Base-by-base conservation (phyloP, 352 stramenopile species). In the Aphanomyces euteiches region DNA sequence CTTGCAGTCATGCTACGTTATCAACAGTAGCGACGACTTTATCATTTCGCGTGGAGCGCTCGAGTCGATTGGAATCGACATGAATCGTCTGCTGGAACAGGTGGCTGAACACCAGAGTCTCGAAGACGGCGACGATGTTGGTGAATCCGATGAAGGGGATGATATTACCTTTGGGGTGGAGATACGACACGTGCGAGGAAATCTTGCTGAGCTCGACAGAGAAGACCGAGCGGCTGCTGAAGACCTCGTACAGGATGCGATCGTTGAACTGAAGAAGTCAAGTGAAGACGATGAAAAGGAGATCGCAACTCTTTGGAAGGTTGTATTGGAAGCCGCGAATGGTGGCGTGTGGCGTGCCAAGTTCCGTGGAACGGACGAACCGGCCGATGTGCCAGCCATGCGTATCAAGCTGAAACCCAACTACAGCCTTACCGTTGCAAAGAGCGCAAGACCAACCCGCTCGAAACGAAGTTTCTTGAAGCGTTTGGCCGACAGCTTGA, bases 401-500 rank as follows among this genome's bases (percentile, higher is more conserved):
- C 10, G 17, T n/a, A 50, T 50, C 43, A n/a, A 50, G 43, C 17
- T 50, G 43, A 50, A 50, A 50, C 43, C 43, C 43, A n/a, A 43
- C 67, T 48, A 36, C 45, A 47, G 40, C 67, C 54, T n/a, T 50
- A 50, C 17, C 43, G 43, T 37, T 50, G 43, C 43, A n/a, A 12
- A n/a, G 43, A 1, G 43, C 43, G 43, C 43, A 50, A 50, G 43
- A n/a, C 17, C 10, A 50, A 50, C 43, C 43, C 43, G 10, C 17
- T n/a, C 43, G 43, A 50, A n/a, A 50, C 10, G 43, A 12, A n/a
- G 43, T 50, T 50, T n/a, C 43, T 50, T 50, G 43, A 50, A 12
- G 43, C 43, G 2, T 50, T 50, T n/a, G 43, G 10, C 43, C 10
- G 10, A 50, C 10, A n/a, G 10, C 43, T 50, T 1, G 10, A n/a